Evolutionary conservation across 2,329 filamentous ascomycete species (phyloP), one percentile per base, ranked within the genome.

Genomic region (Aureobasidium sp.): DNA sequence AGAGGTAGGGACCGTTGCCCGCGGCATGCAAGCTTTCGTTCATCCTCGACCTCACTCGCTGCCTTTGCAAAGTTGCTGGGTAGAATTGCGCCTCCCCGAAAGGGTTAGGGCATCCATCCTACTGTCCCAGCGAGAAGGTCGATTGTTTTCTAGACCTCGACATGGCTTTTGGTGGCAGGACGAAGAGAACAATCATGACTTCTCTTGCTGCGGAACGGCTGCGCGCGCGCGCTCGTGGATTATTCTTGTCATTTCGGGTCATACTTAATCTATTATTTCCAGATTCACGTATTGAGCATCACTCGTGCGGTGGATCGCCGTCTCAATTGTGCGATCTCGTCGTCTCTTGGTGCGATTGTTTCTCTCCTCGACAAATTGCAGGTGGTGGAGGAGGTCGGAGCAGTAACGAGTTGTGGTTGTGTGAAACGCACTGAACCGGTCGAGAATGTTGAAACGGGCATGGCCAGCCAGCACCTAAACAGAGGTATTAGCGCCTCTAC

Each of bases 371-470:
- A 38, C 35, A 40, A 31, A 58, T 58, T 58, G 31, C 43, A 58
- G 33, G 55, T 49, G 21, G 43, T 40, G 55, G 45, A 49, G 31
- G 45, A 49, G 31, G 42, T 47, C 43, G 53, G 53, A 57, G 55
- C 37, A 47, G n/a, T n/a, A n/a, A n/a, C n/a, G n/a, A n/a, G 55
- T 47, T 58, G 55, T 58, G 55, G 55, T 58, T 58, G 37, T 58
- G 55, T 58, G 55, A 58, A 58, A 58, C 55, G 55, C 43, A 49
- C 35, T 43, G 55, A 49, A 49, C 55, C 33, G 31, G 55, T 58
- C 55, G 31, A 58, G 55, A 58, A 17, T 57, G 53, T 57, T 46
- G 40, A 45, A 57, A 57, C 53, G 55, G 42, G 42, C 42, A 49
- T 47, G 55, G 55, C 43, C 31, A 29, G 27, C n/a, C n/a, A 45